Evolutionary conservation across 148 eudicot genomes (phyloP).

Genomic region (Spergularia bocconei): DNA sequence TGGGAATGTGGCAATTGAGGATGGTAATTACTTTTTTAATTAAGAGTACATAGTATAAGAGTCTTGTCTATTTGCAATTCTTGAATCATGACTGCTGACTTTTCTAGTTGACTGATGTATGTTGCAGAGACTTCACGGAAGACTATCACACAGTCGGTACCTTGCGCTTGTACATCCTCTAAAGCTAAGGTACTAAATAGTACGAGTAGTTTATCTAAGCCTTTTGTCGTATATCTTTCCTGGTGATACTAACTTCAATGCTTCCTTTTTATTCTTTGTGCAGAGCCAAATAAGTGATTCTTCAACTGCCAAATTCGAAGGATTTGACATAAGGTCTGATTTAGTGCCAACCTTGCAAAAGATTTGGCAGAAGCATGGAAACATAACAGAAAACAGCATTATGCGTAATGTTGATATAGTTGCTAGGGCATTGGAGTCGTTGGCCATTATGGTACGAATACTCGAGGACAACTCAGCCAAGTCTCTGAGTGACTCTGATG

Average conservation of each 20-base stretch:
- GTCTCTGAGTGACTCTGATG: constrained; percentile 7
- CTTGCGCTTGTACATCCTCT: constrained; percentile 5
- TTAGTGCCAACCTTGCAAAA: constrained; percentile 20
- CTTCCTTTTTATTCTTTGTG: constrained; percentile 7
- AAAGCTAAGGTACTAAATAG: constrained; percentile 7
- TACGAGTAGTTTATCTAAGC: neutral
- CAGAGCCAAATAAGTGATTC: constrained; percentile 4
- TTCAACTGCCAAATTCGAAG: constrained; percentile 11
- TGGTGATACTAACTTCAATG: neutral
- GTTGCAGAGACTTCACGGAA: constrained; percentile 6
- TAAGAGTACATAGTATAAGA: neutral
- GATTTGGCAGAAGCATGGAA: constrained; percentile 23
- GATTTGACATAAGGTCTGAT: constrained; percentile 9
- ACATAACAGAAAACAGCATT: constrained; percentile 3
- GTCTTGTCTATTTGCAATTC: neutral
- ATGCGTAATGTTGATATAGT: constrained; percentile 4
- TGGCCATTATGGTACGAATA: constrained; percentile 15
- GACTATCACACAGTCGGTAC: neutral
- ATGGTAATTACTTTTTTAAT: neutral
- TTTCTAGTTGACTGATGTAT: neutral
- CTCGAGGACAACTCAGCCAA: constrained; percentile 12
- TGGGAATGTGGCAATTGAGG: neutral
- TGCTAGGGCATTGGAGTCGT: constrained; percentile 13
- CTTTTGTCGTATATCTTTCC: neutral
- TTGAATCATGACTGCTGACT: neutral